Base-by-base conservation (phyloP, 139 green algal species). In the Cymbomonas tetramitiformis region DNA sequence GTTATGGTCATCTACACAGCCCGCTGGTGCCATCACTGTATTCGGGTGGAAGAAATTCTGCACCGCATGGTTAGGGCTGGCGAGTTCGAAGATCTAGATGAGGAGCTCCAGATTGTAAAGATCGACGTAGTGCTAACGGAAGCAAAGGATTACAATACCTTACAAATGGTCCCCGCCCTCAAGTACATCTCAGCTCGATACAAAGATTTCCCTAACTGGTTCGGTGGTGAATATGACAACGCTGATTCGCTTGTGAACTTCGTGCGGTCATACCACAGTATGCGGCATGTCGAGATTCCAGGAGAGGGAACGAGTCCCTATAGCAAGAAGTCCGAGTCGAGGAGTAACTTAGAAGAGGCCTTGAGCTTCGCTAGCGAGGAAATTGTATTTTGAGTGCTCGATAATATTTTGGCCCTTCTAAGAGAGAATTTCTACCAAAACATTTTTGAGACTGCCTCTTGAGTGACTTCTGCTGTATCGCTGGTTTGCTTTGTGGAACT, bases 201-300 rank as follows among this genome's bases (percentile, higher is more conserved):
- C 49, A 67, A 61, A 38, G 59, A 67, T 34, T 67, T 67, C 23
- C 59, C 59, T 26, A 61, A 61, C 49, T 67, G 59, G 59, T 61
- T 54, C 38, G 30, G 24, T 8, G 50, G 49, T 15, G 19, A 21
- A 9, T 4, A 21, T 32, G 46, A 41, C 49, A 32, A 58, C 29
- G 25, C 38, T 9, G 36, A 51, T 39, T 23, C 32, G 29, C 19
- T 67, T 23, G 23, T 67, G 18, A 15, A 61, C 10, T 67, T 67
- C 36, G 46, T 67, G 8, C 46, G 36, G 15, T 25, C 59, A n/a
- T 61, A 67, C 49, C 59, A 67, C 59, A 54, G 32, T 8, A 67
- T 67, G 59, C 46, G 59, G 5, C 30, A 52, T n/a, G 49, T 67
- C 21, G 59, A 67, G 49, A 67, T 67, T 50, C 59, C 59, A 4